Conservation (phyloP, 306 rosid genomes). For the Medicago truncatula region MtrunA17r5.0-ANR NC_053046.1:15088001-15088500, state of each 20-base stretch:
- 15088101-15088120: constrained; percentile 35
- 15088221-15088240: constrained; percentile 52
- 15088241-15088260: constrained; percentile 51
- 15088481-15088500: constrained; percentile 38
- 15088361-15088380: not conserved
- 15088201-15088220: constrained; percentile 54
- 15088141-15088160: constrained; percentile 46
- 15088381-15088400: constrained; percentile 27
- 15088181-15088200: constrained; percentile 62
- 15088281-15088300: constrained; percentile 33
- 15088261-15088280: constrained; percentile 45
- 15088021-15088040: constrained; percentile 53
- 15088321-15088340: constrained; percentile 51
- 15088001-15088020: constrained; percentile 53
- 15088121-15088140: constrained; percentile 43
- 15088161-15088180: constrained; percentile 43
- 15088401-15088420: constrained; percentile 45
- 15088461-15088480: constrained; percentile 47
- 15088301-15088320: constrained; percentile 44
- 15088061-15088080: constrained; percentile 51
- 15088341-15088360: constrained; percentile 23
- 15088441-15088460: constrained; percentile 35
- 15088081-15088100: constrained; percentile 47
- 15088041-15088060: constrained; percentile 53
- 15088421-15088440: constrained; percentile 42